A percentile compares a stretch with the other conserved stretches of the same genome.
Conservation (phyloP, 768 basidiomycete genomes). For the Antrodiella citrinella region DNA sequence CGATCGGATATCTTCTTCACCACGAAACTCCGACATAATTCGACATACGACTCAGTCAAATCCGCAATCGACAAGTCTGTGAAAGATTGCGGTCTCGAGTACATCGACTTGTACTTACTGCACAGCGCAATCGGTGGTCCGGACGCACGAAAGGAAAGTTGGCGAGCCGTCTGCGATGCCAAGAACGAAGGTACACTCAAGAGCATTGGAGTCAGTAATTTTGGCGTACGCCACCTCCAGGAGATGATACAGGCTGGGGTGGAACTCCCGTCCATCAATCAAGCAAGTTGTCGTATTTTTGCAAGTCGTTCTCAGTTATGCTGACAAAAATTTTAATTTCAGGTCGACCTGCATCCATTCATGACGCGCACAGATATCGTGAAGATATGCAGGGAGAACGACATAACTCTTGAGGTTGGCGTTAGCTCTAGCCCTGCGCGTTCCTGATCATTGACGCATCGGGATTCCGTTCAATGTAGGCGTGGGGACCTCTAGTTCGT, state of each 20-base stretch:
- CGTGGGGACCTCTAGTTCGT: slow-evolving; percentile 68
- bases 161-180: slow-evolving; percentile 59
- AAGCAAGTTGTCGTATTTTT: slow-evolving; percentile 41
- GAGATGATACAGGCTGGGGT: slow-evolving; percentile 39
- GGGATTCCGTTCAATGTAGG: slow-evolving; percentile 36
- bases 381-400: slow-evolving; percentile 43
- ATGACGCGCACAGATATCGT: slow-evolving; percentile 61
- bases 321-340: neutral
- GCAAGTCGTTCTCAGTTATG: too few relatives aligned
- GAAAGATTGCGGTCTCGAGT: slow-evolving; percentile 44
- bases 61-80: slow-evolving; percentile 47
- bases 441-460: too few relatives aligned
- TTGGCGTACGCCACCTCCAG: slow-evolving; percentile 51
- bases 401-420: slow-evolving; percentile 55
- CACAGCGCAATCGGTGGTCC: slow-evolving; percentile 62
- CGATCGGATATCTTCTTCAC: slow-evolving; percentile 61
- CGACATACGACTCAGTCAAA: slow-evolving; percentile 38
- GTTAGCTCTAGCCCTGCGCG: neutral
- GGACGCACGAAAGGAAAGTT: slow-evolving; percentile 47
- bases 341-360: slow-evolving; percentile 61
- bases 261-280: slow-evolving; percentile 52
- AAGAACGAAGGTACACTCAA: slow-evolving; percentile 50
- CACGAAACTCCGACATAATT: slow-evolving; percentile 58
- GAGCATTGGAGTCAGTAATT: slow-evolving; percentile 59
- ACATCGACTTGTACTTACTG: slow-evolving; percentile 66